Percentiles rank a stretch among this genome's conserved stretches.
Evolutionary conservation across 139 green algal genomes (phyloP).

Genomic region (Volvox africanus): DNA sequence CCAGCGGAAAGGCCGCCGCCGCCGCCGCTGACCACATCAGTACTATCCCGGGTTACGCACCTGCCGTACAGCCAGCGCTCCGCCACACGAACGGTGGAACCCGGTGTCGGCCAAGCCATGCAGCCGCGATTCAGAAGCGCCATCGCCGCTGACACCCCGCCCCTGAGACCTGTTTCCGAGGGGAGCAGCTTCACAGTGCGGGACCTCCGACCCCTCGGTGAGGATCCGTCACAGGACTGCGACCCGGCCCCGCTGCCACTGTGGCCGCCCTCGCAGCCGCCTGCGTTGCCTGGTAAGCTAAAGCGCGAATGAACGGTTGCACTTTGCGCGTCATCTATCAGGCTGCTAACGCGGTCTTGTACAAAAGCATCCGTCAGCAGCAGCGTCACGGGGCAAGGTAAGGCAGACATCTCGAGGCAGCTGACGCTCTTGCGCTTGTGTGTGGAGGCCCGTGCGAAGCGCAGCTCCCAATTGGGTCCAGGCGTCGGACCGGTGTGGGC

Average conservation of each 20-base stretch:
- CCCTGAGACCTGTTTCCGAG: no score
- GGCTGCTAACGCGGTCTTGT: neutral
- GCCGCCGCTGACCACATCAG: neutral
- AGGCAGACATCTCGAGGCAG: no score
- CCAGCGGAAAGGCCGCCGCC: neutral
- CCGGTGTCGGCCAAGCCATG: neutral
- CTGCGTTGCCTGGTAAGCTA: neutral
- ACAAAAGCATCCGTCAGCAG: neutral
- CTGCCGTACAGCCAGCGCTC: neutral
- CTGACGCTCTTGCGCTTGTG: no score
- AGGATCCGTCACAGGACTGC: neutral
- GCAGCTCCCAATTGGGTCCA: no score
- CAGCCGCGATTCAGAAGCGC: neutral
- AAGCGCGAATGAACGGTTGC: neutral
- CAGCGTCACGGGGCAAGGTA: neutral
- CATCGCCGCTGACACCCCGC: neutral
- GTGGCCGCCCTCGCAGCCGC: neutral
- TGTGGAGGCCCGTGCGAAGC: no score
- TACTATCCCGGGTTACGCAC: neutral
- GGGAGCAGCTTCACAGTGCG: no score
- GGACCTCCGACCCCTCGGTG: no score
- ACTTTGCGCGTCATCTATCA: neutral
- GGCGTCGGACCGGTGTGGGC: neutral
- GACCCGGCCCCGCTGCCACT: neutral
- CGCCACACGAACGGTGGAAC: neutral